A percentile compares a stretch with the other conserved stretches of the same genome.
Conservation (phyloP, 768 basidiomycete species). For the Cystobasidiopsis lactophilus region DNA sequence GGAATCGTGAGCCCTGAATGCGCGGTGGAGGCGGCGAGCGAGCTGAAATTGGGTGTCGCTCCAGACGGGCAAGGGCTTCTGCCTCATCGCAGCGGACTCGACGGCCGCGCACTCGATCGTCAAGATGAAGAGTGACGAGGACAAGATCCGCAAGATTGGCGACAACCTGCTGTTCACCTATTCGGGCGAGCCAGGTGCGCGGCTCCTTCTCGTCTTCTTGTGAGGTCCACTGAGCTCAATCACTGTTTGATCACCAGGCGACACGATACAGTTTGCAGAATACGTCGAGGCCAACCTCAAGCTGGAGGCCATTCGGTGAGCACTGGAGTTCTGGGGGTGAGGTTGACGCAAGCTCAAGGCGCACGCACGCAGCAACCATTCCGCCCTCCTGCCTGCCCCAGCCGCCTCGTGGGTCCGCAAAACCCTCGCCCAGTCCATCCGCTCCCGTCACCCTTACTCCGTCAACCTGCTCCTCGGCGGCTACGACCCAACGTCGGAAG, state of each 20-base stretch:
- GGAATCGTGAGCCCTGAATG: too few species aligned
- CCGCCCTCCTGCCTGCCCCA: conserved; percentile 67
- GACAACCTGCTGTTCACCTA: conserved; percentile 85
- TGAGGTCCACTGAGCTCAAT: not conserved
- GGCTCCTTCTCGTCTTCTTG: not conserved
- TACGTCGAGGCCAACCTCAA: conserved; percentile 89
- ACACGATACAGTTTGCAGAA: conserved; percentile 90
- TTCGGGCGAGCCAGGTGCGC: conserved; percentile 72
- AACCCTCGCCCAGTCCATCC: conserved; percentile 64
- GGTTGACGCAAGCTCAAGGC: not conserved
- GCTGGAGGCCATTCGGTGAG: conserved; percentile 70
- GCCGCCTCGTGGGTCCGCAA: conserved; percentile 91
- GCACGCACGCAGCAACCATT: conserved; percentile 36
- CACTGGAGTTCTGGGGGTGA: not conserved
- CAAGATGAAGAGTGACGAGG: conserved; percentile 91
- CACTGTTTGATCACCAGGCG: conserved; percentile 36
- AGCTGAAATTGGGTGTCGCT: too few species aligned
- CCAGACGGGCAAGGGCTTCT: conserved; percentile 66
- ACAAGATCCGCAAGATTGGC: conserved; percentile 81
- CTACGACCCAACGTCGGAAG: conserved; percentile 46
- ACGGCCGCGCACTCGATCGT: conserved; percentile 76
- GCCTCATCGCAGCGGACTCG: conserved; percentile 76
- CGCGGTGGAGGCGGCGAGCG: too few species aligned
- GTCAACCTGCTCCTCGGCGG: conserved; percentile 88
- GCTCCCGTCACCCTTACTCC: conserved; percentile 64